These are phyloP conservation scores for Suillus paluster DNA, from an alignment of 768 basidiomycete genomes.

Conservation along the genomic window DNA sequence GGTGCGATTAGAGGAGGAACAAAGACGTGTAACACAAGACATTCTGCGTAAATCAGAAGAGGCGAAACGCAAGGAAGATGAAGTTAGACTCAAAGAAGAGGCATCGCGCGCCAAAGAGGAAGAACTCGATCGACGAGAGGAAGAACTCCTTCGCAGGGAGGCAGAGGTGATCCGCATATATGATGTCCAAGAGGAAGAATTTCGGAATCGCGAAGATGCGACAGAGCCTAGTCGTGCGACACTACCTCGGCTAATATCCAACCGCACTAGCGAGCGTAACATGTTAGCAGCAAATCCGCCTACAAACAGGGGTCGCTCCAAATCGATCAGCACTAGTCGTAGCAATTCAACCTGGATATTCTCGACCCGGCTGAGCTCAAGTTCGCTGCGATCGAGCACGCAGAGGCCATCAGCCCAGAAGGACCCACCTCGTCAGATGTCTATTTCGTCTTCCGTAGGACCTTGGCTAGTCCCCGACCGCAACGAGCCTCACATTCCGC, in stretches of 20 bases:
- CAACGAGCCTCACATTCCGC: conserved; percentile 34
- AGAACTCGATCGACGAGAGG: conserved; percentile 29
- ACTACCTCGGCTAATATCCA: conserved; percentile 15
- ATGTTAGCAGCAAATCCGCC: conserved; percentile 34
- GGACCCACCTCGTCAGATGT: conserved; percentile 18
- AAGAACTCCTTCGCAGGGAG: conserved; percentile 31
- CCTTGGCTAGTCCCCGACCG: conserved; percentile 36
- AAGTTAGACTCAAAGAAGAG: conserved; percentile 26
- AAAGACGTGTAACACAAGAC: conserved; percentile 16
- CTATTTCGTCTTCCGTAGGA: conserved; percentile 21
- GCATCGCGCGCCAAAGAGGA: conserved; percentile 29
- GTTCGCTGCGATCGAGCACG: conserved; percentile 24
- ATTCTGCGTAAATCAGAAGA: conserved; percentile 27
- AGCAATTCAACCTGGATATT: conserved; percentile 28
- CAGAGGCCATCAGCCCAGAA: conserved; percentile 23
- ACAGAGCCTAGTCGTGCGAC: conserved; percentile 25
- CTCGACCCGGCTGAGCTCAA: conserved; percentile 32
- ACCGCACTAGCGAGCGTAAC: conserved; percentile 37
- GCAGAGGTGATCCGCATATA: conserved; percentile 33
- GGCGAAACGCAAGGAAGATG: conserved; percentile 25
- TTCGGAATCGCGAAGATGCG: conserved; percentile 32
- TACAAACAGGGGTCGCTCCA: conserved; percentile 34
- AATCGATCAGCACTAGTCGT: conserved; percentile 32
- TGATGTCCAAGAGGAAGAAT: conserved; percentile 29
- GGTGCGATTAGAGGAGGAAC: conserved; percentile 22